phyloP scores from a whole-genome alignment of 176 grass and related monocot genomes.

The Paspalum vaginatum region DNA sequence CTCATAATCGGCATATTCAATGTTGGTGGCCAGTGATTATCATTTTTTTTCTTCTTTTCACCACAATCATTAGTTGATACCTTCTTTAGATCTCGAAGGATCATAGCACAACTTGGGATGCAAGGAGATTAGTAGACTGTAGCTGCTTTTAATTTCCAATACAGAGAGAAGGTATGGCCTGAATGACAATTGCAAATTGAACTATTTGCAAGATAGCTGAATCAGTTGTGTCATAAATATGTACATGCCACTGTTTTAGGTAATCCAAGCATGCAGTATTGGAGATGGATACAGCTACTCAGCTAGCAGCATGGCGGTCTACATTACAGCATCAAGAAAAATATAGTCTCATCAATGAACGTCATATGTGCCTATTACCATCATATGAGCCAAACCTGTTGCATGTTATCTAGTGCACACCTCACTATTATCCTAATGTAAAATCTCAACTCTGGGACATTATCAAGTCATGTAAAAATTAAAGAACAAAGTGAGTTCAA shows the following conservation, averaged over 20 bases:
- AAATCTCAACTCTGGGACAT: too few species aligned
- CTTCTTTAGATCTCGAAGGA: too few species aligned
- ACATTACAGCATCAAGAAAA: neutral
- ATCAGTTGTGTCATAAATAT: neutral
- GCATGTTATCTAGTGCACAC: neutral
- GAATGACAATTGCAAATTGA: neutral
- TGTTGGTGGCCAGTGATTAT: too few species aligned
- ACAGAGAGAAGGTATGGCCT: neutral
- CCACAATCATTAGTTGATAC: too few species aligned
- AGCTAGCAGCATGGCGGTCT: neutral
- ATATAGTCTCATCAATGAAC: neutral
- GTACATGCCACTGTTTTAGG: neutral
- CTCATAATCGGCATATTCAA: too few species aligned
- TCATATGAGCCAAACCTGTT: neutral
- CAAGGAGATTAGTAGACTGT: neutral
- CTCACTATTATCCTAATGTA: neutral
- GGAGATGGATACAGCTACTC: neutral
- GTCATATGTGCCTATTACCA: neutral
- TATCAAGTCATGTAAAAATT: too few species aligned
- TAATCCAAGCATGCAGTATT: neutral
- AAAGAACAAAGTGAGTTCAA: too few species aligned
- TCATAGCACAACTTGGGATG: neutral
- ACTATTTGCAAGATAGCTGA: neutral
- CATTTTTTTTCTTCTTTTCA: too few species aligned
- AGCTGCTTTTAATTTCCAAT: neutral